Evolutionary conservation across 257 asterid genomes (phyloP), one percentile per base, ranked within the genome.

Genomic region (Lycium barbarum): DNA sequence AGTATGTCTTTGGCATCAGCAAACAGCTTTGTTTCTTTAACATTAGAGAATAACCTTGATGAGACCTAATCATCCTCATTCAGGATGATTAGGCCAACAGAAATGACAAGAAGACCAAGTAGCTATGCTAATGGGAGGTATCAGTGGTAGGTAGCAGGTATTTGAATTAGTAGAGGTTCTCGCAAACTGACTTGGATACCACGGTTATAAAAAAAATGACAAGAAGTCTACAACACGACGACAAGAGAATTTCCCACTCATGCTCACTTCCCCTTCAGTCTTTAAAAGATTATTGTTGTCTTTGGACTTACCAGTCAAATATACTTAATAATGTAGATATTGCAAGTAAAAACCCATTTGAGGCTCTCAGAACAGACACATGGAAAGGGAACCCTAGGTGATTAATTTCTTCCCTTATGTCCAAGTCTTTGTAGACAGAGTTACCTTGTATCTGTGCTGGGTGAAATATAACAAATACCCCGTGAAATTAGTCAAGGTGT

Each of bases 1-100:
- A 49, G 22, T 49, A 22, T 49, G 20, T 74, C 62, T 12, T 22
- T 49, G 80, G 14, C 82, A 76, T 76, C 63, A 51, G 40, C 63
- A 51, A 79, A 40, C 51, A 33, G 2, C 13, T 47, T 47, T 73
- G 7, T 51, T 51, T 51, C 13, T 40, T 20, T 47, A 73, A 49
- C 43, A 20, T 3, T 20, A 22, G 12, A 13, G 5, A 26, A 26
- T 15, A 76, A 49, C 51, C 45, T 76, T 26, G 82, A 76, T 76
- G 14, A 51, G 11, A 76, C 47, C n/a, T 51, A 76, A 74, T 49
- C 45, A 74, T 49, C 79, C 20, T 8, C 81, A 74, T 74, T 74
- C 45, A 49, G 12, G 89, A 45, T 63, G 74, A 84, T 9, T 68
- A 78, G 9, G 73, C 72, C 73, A 83, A 3, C 1, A 49, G 51